These are phyloP conservation scores for Cordyceps militaris DNA, from an alignment of 2,329 filamentous ascomycete species.

Conservation along the genomic window DNA sequence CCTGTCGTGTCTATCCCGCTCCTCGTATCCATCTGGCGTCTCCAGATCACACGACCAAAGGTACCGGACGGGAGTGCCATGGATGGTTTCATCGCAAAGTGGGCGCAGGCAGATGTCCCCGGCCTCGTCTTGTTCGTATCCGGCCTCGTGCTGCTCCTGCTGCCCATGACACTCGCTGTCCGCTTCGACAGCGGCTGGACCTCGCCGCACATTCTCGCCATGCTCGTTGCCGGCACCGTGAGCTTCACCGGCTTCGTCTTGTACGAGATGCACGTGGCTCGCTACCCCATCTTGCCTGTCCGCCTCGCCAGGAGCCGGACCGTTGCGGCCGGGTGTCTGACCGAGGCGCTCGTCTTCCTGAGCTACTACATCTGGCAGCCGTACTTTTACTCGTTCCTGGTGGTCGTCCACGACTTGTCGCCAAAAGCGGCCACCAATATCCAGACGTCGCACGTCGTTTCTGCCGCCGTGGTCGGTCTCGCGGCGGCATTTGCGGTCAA, in stretches of 20 bases:
- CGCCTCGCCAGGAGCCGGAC: constrained; percentile 2
- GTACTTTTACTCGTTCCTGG: constrained; percentile 9
- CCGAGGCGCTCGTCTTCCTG: constrained; percentile 1
- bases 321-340: constrained; percentile 4
- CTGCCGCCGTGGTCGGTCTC: constrained; percentile 18
- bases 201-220: background rate
- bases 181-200: constrained; percentile 6
- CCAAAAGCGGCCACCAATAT: constrained; percentile 3
- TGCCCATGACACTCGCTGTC: constrained; percentile 3
- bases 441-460: background rate
- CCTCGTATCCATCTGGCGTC: constrained; percentile 42
- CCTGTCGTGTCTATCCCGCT: constrained; percentile 50
- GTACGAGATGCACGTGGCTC: background rate
- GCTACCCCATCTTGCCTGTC: background rate
- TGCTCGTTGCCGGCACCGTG: background rate
- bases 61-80: constrained; percentile 14
- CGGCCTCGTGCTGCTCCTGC: constrained; percentile 3
- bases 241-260: constrained; percentile 5
- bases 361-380: constrained; percentile 8
- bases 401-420: constrained; percentile 7
- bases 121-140: background rate
- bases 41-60: constrained; percentile 44
- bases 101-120: background rate
- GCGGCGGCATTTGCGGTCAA: background rate
- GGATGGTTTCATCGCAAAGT: constrained; percentile 9